Conservation (phyloP, 768 basidiomycete species). For the Boletus insuetus region DNA sequence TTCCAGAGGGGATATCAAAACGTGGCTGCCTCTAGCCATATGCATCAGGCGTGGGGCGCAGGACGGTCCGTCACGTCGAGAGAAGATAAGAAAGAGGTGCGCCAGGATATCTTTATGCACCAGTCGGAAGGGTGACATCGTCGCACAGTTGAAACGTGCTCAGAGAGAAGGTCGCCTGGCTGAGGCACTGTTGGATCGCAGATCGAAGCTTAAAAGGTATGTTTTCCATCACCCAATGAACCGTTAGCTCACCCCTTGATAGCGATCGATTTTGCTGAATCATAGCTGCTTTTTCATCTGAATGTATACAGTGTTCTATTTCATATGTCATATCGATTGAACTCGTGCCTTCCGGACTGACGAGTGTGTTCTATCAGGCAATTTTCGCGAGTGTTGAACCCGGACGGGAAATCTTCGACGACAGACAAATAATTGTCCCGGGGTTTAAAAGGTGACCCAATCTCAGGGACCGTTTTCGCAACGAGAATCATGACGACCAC, state of each 20-base stretch:
- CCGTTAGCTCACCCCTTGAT: conserved; percentile 6
- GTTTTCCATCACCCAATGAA: conserved; percentile 6
- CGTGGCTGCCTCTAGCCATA: conserved; percentile 42
- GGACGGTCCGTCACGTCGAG: conserved; percentile 67
- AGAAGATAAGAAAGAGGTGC: conserved; percentile 72
- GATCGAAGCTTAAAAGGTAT: conserved; percentile 82
- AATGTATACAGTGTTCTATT: conserved; percentile 8
- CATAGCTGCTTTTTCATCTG: conserved; percentile 5
- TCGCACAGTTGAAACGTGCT: conserved; percentile 69
- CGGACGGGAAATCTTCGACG: not conserved
- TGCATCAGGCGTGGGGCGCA: conserved; percentile 85
- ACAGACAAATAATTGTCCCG: conserved; percentile 5
- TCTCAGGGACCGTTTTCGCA: too few species aligned
- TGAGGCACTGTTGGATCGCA: conserved; percentile 75
- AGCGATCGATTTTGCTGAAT: conserved; percentile 48
- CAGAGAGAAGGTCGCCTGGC: conserved; percentile 77
- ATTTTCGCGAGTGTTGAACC: not conserved
- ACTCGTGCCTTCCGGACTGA: conserved; percentile 3
- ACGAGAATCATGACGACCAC: not conserved
- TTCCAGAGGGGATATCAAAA: not conserved
- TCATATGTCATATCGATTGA: conserved; percentile 16
- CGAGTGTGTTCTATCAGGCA: conserved; percentile 1
- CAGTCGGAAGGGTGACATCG: conserved; percentile 2
- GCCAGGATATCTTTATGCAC: conserved; percentile 16
- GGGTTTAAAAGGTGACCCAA: conserved; percentile 1